Conservation (phyloP, 2,329 filamentous ascomycete genomes). For the Alternaria gaisen region DNA sequence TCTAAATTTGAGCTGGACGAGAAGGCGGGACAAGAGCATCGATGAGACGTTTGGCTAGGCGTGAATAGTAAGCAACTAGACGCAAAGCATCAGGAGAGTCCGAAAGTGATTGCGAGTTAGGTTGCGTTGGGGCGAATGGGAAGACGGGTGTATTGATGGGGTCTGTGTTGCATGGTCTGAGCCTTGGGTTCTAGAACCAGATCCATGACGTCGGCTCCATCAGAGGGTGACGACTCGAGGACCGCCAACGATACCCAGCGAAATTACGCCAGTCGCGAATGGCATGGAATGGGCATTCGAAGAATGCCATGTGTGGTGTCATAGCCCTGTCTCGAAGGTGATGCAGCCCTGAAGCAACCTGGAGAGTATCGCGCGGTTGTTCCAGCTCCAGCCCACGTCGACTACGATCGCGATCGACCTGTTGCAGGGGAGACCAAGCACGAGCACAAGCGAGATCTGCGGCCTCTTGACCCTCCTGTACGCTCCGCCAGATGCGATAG, state of each 20-base stretch:
- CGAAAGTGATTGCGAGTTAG: not conserved
- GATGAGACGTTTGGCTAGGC: not conserved
- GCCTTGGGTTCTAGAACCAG: constrained; percentile 10
- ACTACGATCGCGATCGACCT: constrained; percentile 1
- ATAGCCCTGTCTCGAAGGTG: not conserved
- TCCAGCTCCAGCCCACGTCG: not conserved
- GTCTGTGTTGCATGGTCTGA: not conserved
- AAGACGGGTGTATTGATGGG: not conserved
- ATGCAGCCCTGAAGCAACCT: not conserved
- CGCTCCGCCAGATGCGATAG: not conserved
- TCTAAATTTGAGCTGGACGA: not conserved
- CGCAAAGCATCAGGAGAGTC: not conserved
- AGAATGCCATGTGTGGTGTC: constrained; percentile 14
- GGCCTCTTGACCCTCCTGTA: not conserved
- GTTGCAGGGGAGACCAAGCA: constrained; percentile 1
- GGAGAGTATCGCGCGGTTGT: not conserved
- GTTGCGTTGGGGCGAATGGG: not conserved
- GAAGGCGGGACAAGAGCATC: not conserved
- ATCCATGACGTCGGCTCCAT: constrained; percentile 1
- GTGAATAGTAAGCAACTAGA: not conserved
- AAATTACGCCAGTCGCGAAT: not conserved
- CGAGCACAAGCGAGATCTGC: constrained; percentile 7
- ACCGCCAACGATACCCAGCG: not conserved
- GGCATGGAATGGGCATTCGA: constrained; percentile 1
- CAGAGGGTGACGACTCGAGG: not conserved